Evolutionary conservation across 768 basidiomycete species (phyloP), one percentile per base, ranked within the genome.

Genomic region (Leccinum sublutescens): DNA sequence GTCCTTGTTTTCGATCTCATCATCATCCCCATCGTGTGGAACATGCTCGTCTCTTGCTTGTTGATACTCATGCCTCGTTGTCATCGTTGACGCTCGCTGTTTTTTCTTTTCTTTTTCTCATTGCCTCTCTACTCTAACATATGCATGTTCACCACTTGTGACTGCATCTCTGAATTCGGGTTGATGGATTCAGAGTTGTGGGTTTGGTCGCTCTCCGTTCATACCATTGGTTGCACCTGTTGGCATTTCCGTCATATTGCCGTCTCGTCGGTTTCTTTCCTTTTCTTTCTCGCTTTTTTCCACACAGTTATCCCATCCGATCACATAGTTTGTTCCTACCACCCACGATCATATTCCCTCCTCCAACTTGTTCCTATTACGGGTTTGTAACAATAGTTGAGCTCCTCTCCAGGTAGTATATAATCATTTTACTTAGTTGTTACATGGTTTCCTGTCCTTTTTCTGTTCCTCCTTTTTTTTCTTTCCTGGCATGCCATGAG

Each of bases 371-470:
- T 67, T 73, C 62, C 65, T 74, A 62, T 69, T 74, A 74, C 67
- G 63, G 33, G 40, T 43, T 55, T 73, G 71, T 73, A 73, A 64
- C 55, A 66, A 31, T 74, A 73, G 73, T 73, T 55, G 51, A 63
- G 29, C 34, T 40, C 38, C 38, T 40, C 69, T 55, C 29, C 29
- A 58, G 45, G 43, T 73, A 29, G 25, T 70, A 68, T 71, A 69
- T 71, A 70, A 54, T 68, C 60, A 38, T 56, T 40, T 21, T 67
- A 67, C 66, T 68, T 40, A 40, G 38, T n/a, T 43, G 51, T 54
- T 62, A 65, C 55, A 56, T 54, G 48, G 11, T 51, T 43, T 50
- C 21, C 53, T 33, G 17, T 40, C 5, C n/a, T 52, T 38, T 15
- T 6, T 15, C 21, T 17, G 23, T 54, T 52, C 45, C 27, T 54